A percentile compares a stretch with the other conserved stretches of the same genome.
These are phyloP conservation scores for Garcia nutans DNA, from an alignment of 345 rosid genomes.

Conservation along the genomic window DNA sequence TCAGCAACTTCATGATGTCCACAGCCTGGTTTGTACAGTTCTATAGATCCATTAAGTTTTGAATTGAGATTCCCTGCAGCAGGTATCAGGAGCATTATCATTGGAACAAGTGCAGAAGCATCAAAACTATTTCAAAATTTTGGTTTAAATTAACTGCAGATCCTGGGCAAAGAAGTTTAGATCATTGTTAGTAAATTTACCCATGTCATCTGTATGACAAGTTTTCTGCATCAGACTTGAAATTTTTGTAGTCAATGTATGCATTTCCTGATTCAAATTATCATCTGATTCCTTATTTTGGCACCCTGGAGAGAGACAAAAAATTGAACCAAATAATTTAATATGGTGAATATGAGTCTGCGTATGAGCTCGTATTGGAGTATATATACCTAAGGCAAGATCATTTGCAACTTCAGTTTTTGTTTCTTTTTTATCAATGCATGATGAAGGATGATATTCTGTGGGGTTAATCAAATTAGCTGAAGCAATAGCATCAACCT, in stretches of 20 bases:
- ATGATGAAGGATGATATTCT: constrained; percentile 22
- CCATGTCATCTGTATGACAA: constrained; percentile 30
- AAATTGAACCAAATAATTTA: constrained; percentile 4
- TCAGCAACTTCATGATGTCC: constrained; percentile 29
- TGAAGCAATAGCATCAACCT: constrained; percentile 25
- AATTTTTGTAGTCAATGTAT: constrained; percentile 25
- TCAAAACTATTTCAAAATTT: not conserved
- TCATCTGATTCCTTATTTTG: constrained; percentile 34
- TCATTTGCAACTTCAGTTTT: constrained; percentile 20
- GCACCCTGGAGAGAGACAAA: constrained; percentile 33
- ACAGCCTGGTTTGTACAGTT: constrained; percentile 19
- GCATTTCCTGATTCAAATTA: constrained; percentile 33
- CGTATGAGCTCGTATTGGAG: constrained; percentile 18
- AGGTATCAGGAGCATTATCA: constrained; percentile 30
- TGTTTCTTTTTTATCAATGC: constrained; percentile 32
- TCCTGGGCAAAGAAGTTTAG: constrained; percentile 2
- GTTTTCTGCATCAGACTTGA: constrained; percentile 30
- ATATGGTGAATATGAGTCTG: constrained; percentile 4
- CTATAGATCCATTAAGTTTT: constrained; percentile 28
- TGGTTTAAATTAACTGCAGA: constrained; percentile 10
- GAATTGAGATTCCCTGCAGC: constrained; percentile 33
- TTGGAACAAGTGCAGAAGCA: constrained; percentile 13
- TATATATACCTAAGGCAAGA: constrained; percentile 34
- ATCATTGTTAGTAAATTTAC: constrained; percentile 28
- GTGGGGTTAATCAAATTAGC: constrained; percentile 23